These are phyloP conservation scores for Jasminum sambac DNA, from an alignment of 257 asterid species.

Conservation along the genomic window DNA sequence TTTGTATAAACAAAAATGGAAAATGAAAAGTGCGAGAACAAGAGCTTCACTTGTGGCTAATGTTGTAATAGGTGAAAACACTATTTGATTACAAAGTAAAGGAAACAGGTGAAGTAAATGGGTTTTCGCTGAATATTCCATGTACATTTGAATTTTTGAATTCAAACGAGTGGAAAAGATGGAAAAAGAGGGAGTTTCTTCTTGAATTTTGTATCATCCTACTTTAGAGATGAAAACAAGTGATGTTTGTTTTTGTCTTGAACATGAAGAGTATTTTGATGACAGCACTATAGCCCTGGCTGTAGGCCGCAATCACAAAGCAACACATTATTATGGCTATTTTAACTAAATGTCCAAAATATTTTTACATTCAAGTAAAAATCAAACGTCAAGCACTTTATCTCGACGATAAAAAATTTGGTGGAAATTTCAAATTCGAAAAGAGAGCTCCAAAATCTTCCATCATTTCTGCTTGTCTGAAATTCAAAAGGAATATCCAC, in stretches of 20 bases:
- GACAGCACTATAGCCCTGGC: background rate
- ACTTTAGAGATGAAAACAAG: background rate
- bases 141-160: background rate
- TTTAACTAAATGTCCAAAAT: background rate
- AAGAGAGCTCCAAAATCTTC: background rate
- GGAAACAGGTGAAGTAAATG: background rate
- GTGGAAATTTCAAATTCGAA: background rate
- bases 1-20: background rate
- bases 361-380: background rate
- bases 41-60: background rate
- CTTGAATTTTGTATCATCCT: background rate
- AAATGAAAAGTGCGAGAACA: background rate
- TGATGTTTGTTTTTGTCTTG: background rate
- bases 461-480: background rate
- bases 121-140: background rate
- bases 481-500: background rate
- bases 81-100: background rate
- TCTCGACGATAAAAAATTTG: background rate
- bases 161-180: slow-evolving; percentile 1
- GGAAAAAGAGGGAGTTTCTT: background rate
- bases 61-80: background rate
- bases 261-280: background rate
- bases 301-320: background rate
- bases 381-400: background rate
- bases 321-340: background rate